Evolutionary conservation across 495 filamentous ascomycete genomes (phyloP).

Genomic region (Penicillium paradoxum): DNA sequence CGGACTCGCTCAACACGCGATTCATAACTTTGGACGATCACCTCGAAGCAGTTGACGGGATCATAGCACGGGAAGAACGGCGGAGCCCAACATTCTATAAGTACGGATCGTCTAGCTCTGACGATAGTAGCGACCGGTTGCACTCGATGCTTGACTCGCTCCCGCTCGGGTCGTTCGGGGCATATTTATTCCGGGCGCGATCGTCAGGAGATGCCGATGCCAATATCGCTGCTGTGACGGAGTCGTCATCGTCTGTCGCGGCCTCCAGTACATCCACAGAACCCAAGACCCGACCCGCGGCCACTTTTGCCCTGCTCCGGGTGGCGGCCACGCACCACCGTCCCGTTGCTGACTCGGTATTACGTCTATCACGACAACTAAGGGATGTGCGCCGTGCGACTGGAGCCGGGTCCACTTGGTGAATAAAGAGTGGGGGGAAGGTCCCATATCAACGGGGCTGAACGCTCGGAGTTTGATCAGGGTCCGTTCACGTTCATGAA

Average conservation of each 20-base stretch:
- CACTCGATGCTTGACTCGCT: conserved; percentile 15
- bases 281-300: neutral
- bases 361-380: conserved; percentile 15
- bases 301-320: conserved; percentile 18
- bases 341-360: conserved; percentile 19
- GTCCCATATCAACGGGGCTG: conserved; percentile 1
- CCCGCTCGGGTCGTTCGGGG: conserved; percentile 11
- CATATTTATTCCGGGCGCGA: conserved; percentile 6
- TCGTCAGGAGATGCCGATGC: conserved; percentile 13
- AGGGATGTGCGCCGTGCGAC: conserved; percentile 12
- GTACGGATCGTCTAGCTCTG: neutral
- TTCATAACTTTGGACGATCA: conserved; percentile 41
- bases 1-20: conserved; percentile 31
- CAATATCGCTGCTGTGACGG: neutral
- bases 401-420: conserved; percentile 11
- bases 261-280: neutral
- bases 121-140: neutral
- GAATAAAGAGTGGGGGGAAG: neutral
- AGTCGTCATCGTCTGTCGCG: conserved; percentile 5
- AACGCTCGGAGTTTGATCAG: neutral
- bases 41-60: conserved; percentile 35
- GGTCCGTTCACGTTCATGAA: neutral
- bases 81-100: neutral
- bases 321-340: conserved; percentile 21
- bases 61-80: conserved; percentile 27